These are phyloP conservation scores for Rosa rugosa DNA, from an alignment of 306 rosid genomes.

Conservation along the genomic window DNA sequence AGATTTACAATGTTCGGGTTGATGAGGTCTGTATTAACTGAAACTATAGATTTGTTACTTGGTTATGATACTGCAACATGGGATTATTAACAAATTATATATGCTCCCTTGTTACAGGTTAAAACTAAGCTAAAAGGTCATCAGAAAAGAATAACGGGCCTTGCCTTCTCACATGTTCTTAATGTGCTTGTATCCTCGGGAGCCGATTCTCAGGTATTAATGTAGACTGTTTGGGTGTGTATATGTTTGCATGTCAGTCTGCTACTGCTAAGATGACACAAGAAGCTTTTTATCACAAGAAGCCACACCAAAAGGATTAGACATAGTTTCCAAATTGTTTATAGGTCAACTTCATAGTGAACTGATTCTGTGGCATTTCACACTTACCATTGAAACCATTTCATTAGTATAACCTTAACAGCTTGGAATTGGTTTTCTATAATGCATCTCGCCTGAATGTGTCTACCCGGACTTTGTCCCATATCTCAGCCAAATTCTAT, in stretches of 20 bases:
- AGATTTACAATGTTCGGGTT: conserved; percentile 92
- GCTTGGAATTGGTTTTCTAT: conserved; percentile 3
- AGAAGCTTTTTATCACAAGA: conserved; percentile 3
- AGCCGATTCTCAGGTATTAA: conserved; percentile 96
- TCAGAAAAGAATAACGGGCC: conserved; percentile 98
- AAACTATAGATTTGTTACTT: conserved; percentile 10
- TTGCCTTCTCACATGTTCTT: conserved; percentile 80
- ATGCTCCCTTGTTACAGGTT: conserved; percentile 51
- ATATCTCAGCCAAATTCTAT: background rate
- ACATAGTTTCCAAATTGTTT: background rate
- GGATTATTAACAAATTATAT: conserved; percentile 16
- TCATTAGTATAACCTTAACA: background rate
- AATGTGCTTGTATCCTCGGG: conserved; percentile 99
- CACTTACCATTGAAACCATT: background rate
- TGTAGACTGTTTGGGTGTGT: conserved; percentile 15
- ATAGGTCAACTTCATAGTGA: background rate
- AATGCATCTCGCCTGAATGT: background rate
- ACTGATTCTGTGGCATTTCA: conserved; percentile 4
- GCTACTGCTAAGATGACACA: background rate
- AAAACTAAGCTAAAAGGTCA: conserved; percentile 95
- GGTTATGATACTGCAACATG: conserved; percentile 13
- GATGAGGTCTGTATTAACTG: conserved; percentile 67
- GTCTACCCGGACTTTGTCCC: background rate
- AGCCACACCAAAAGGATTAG: conserved; percentile 1
- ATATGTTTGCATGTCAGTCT: background rate